Percentiles rank a stretch among this genome's conserved stretches.
Evolutionary conservation across 2,329 filamentous ascomycete genomes (phyloP).

Genomic region (Epichloe glyceriae): DNA sequence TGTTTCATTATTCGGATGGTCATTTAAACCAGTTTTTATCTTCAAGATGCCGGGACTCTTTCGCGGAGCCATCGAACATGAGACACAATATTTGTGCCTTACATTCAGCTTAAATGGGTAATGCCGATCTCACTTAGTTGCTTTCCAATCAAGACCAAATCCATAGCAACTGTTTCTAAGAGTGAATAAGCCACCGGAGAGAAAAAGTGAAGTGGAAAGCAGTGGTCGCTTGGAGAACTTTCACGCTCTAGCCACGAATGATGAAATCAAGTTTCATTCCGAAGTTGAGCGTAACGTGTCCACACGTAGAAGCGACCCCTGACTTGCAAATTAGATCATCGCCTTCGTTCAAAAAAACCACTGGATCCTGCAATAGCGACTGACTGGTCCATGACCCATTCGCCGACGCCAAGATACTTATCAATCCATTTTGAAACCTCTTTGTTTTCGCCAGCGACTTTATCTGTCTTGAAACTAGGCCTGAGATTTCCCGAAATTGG

Average conservation of each 20-base stretch:
- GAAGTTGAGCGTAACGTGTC: background rate
- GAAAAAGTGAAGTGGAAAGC: too few species aligned
- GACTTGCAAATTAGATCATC: constrained; percentile 34
- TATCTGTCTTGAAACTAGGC: constrained; percentile 78
- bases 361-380: constrained; percentile 82
- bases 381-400: constrained; percentile 97
- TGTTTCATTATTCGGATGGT: too few species aligned
- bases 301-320: background rate
- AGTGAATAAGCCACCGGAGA: too few species aligned
- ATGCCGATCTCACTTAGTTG: too few species aligned
- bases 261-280: background rate
- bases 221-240: background rate
- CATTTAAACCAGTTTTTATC: too few species aligned
- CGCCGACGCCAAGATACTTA: constrained; percentile 85
- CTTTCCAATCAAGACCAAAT: too few species aligned
- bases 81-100: too few species aligned
- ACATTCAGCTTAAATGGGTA: too few species aligned
- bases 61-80: too few species aligned
- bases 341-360: constrained; percentile 80
- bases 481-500: constrained; percentile 29
- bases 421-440: constrained; percentile 80
- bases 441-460: constrained; percentile 65
- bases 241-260: background rate
- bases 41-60: too few species aligned
- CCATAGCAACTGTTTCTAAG: too few species aligned